Conservation (phyloP, 176 grass and related monocot species). For the Ensete glaucum region DNA sequence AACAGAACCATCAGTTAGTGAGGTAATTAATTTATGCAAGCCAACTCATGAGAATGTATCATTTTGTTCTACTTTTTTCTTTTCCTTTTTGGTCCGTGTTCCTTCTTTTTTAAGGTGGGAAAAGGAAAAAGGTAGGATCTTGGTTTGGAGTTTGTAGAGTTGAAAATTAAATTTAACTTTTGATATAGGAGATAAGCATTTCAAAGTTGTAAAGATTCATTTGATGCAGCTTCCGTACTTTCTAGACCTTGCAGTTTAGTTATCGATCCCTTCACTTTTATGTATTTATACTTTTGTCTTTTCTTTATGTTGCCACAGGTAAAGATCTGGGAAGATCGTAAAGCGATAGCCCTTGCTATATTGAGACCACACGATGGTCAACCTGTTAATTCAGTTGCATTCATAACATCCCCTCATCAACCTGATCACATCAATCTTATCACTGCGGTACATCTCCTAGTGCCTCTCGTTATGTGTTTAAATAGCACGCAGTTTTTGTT, state of each 20-base stretch:
- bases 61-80: not conserved
- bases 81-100: not conserved
- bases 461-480: not conserved
- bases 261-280: not conserved
- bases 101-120: not conserved
- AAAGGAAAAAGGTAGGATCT: not conserved
- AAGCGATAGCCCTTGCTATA: constrained; percentile 37
- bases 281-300: constrained; percentile 8
- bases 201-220: not conserved
- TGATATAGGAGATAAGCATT: not conserved
- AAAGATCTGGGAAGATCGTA: constrained; percentile 93
- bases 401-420: constrained; percentile 58
- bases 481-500: not conserved
- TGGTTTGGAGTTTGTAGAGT: not conserved
- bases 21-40: not conserved
- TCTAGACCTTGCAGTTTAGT: not conserved
- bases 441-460: constrained; percentile 53
- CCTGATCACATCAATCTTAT: constrained; percentile 91
- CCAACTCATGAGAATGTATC: not conserved
- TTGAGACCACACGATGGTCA: constrained; percentile 76
- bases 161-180: not conserved
- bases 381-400: constrained; percentile 69
- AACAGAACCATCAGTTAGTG: not conserved
- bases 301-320: constrained; percentile 43
- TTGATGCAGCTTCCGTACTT: not conserved